Conservation (phyloP, 2,329 filamentous ascomycete genomes). For the Parastagonospora nodorum region DNA sequence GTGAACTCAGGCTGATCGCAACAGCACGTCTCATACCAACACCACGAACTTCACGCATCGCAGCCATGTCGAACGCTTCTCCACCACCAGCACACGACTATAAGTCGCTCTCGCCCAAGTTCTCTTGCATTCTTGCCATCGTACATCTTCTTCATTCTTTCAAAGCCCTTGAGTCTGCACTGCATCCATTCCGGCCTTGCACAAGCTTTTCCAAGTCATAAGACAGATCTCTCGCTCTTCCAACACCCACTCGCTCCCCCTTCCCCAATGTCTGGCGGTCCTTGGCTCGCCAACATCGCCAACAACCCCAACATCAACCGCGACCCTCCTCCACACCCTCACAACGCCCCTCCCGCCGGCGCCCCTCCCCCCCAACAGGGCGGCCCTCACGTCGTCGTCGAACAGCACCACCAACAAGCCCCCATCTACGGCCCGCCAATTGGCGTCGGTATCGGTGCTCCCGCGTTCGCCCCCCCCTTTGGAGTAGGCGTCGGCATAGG, state of each 20-base stretch:
- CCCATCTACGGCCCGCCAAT: conserved; percentile 29
- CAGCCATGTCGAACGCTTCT: neutral
- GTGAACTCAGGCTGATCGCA: conserved; percentile 11
- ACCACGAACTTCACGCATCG: conserved; percentile 18
- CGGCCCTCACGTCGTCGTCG: conserved; percentile 18
- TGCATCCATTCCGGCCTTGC: neutral
- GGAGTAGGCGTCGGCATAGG: conserved; percentile 28
- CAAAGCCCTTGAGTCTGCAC: neutral
- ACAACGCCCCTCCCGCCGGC: conserved; percentile 18
- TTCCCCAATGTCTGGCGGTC: conserved; percentile 31
- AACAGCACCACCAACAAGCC: conserved; percentile 29
- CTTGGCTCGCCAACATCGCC: conserved; percentile 37
- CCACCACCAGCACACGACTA: neutral
- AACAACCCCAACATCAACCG: conserved; percentile 43
- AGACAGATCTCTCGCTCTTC: neutral
- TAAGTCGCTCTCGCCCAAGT: neutral
- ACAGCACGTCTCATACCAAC: conserved; percentile 4
- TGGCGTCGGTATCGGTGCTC: conserved; percentile 23
- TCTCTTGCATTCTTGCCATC: neutral
- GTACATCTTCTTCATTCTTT: neutral
- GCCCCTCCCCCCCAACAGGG: conserved; percentile 4
- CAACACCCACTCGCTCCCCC: neutral
- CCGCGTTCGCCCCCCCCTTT: conserved; percentile 20
- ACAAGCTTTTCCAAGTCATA: neutral
- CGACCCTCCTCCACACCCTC: conserved; percentile 35